A percentile compares a stretch with the other conserved stretches of the same genome.
Conservation (phyloP, 2,329 filamentous ascomycete genomes). For the Pseudogymnoascus pannorum region DNA sequence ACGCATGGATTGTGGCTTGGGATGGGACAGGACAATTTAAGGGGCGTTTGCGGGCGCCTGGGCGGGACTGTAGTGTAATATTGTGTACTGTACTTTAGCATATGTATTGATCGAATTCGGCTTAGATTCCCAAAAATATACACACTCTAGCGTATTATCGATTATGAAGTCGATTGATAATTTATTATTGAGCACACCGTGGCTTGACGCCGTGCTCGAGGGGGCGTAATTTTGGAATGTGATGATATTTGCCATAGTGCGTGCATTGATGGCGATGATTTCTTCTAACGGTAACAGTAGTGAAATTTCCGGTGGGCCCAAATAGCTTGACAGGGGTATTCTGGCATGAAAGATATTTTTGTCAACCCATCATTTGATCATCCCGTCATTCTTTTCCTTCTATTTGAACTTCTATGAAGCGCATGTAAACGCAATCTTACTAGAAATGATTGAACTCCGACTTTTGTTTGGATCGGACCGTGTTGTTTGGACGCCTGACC, state of each 20-base stretch:
- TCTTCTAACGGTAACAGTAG: background rate
- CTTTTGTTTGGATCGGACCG: background rate
- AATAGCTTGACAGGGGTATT: background rate
- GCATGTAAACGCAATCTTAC: slow-evolving; percentile 6
- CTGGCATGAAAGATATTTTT: background rate
- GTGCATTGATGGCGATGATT: background rate
- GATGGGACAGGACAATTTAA: slow-evolving; percentile 5
- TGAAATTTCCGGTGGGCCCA: background rate
- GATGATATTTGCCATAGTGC: background rate
- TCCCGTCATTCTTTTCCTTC: background rate
- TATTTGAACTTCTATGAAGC: slow-evolving; percentile 3
- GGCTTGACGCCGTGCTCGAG: background rate
- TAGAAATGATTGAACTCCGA: background rate
- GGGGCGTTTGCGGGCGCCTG: slow-evolving; percentile 9
- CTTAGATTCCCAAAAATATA: slow-evolving; percentile 6
- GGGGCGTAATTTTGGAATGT: background rate
- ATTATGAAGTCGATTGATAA: slow-evolving; percentile 2
- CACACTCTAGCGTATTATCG: background rate
- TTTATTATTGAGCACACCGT: background rate
- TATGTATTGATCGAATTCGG: slow-evolving; percentile 9
- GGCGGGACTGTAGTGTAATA: slow-evolving; percentile 8
- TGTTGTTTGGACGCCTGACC: slow-evolving; percentile 9
- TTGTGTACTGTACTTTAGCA: slow-evolving; percentile 11
- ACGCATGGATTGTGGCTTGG: slow-evolving; percentile 9
- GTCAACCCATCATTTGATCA: background rate